Evolutionary conservation across 495 filamentous ascomycete species (phyloP).

Genomic region (Apodospora peruviana): DNA sequence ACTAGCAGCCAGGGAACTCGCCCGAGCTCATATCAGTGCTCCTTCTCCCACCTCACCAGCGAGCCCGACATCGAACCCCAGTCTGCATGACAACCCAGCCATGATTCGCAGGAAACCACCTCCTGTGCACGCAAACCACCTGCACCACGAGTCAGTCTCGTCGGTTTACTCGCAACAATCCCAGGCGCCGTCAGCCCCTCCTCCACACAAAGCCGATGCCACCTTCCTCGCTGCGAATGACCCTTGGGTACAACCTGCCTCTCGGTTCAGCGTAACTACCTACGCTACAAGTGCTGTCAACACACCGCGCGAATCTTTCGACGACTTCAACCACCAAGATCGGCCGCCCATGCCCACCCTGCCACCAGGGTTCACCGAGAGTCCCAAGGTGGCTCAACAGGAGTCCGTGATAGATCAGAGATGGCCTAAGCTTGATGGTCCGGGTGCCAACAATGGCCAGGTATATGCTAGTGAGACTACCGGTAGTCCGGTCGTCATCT

Average conservation of each 20-base stretch:
- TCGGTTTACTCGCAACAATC: slow-evolving; percentile 31
- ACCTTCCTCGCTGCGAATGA: slow-evolving; percentile 17
- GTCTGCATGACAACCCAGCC: slow-evolving; percentile 24
- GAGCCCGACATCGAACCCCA: slow-evolving; percentile 11
- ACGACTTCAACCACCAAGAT: slow-evolving; percentile 24
- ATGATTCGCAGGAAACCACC: slow-evolving; percentile 36
- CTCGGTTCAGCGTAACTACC: slow-evolving; percentile 70
- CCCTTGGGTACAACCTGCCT: slow-evolving; percentile 47
- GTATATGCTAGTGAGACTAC: slow-evolving; percentile 5
- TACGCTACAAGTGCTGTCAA: slow-evolving; percentile 54
- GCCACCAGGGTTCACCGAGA: slow-evolving; percentile 13
- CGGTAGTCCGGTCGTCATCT: slow-evolving; percentile 23
- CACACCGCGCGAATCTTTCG: slow-evolving; percentile 51
- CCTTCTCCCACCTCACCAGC: slow-evolving; percentile 5
- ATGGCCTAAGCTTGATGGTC: slow-evolving; percentile 18
- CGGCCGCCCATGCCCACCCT: slow-evolving; percentile 29
- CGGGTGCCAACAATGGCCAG: slow-evolving; percentile 1
- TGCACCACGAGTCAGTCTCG: slow-evolving; percentile 30
- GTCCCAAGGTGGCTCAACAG: slow-evolving; percentile 17
- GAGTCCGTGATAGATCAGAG: slow-evolving; percentile 33
- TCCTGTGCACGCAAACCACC: slow-evolving; percentile 19
- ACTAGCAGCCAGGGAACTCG: slow-evolving; percentile 21
- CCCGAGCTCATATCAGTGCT: slow-evolving; percentile 11
- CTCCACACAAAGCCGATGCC: slow-evolving; percentile 17
- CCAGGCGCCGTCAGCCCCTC: slow-evolving; percentile 14